These are phyloP conservation scores for Argentina anserina DNA, from an alignment of 306 rosid species.

Conservation along the genomic window DNA sequence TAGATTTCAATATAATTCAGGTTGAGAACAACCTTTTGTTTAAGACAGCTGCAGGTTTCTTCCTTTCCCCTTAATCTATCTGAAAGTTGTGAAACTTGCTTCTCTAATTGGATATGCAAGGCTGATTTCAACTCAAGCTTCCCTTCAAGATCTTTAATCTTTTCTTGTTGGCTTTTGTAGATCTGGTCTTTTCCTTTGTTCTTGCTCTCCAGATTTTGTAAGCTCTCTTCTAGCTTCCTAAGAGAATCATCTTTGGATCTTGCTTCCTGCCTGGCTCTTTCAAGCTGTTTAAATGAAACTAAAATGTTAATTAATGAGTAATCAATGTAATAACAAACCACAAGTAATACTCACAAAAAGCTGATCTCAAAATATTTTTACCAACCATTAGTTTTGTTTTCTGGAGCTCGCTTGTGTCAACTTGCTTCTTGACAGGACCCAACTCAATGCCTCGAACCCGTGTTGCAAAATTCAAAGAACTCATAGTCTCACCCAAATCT, in stretches of 20 bases:
- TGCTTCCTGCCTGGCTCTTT: slow-evolving; percentile 66
- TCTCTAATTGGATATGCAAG: slow-evolving; percentile 66
- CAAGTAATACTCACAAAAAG: slow-evolving; percentile 3
- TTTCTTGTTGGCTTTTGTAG: slow-evolving; percentile 58
- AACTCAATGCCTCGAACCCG: slow-evolving; percentile 85
- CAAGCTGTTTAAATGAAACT: slow-evolving; percentile 51
- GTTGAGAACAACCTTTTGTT: slow-evolving; percentile 56
- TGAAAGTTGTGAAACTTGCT: slow-evolving; percentile 59
- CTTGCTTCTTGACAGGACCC: slow-evolving; percentile 83
- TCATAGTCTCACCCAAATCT: slow-evolving; percentile 75
- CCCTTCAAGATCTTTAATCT: slow-evolving; percentile 77
- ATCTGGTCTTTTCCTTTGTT: slow-evolving; percentile 66
- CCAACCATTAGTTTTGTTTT: slow-evolving; percentile 67
- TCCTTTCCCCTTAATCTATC: slow-evolving; percentile 64
- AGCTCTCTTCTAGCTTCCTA: slow-evolving; percentile 68
- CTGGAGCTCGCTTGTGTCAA: slow-evolving; percentile 71
- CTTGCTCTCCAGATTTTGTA: slow-evolving; percentile 70
- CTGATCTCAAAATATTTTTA: slow-evolving; percentile 9
- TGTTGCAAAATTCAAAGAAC: slow-evolving; percentile 81
- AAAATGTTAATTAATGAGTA: background rate
- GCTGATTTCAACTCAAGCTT: slow-evolving; percentile 59
- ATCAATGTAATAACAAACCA: background rate
- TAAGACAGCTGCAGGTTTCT: slow-evolving; percentile 61
- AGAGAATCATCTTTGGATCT: slow-evolving; percentile 66
- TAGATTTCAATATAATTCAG: slow-evolving; percentile 14